Evolutionary conservation across 495 filamentous ascomycete species (phyloP).

Genomic region (Neurospora sp.): DNA sequence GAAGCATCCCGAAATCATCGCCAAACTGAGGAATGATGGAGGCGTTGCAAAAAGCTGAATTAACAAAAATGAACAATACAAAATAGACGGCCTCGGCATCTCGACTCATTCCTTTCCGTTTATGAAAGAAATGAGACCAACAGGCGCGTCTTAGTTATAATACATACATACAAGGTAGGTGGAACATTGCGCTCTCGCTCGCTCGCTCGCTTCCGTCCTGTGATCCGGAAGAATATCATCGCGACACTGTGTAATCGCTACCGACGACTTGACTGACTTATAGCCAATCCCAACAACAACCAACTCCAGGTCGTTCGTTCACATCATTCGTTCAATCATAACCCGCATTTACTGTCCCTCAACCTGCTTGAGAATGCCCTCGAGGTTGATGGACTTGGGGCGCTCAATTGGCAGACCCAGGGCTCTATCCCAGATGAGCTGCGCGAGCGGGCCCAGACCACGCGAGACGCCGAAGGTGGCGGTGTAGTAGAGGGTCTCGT

Average conservation of each 20-base stretch:
- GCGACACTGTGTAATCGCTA: neutral
- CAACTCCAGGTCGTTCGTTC: neutral
- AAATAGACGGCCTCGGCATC: neutral
- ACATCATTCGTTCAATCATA: neutral
- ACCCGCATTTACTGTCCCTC: conserved; percentile 20
- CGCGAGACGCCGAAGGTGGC: conserved; percentile 92
- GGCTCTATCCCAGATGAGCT: conserved; percentile 93
- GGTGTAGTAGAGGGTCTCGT: conserved; percentile 95
- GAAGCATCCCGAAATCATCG: neutral
- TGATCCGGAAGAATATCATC: neutral
- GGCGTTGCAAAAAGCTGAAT: neutral
- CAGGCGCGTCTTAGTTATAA: neutral
- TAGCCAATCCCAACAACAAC: neutral
- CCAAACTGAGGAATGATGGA: neutral
- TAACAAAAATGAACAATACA: neutral
- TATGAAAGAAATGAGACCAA: neutral
- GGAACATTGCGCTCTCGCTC: neutral
- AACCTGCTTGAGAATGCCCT: conserved; percentile 60
- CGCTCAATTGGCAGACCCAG: conserved; percentile 95
- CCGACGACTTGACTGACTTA: neutral
- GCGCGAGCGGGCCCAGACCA: conserved; percentile 82
- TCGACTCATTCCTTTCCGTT: neutral
- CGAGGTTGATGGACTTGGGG: conserved; percentile 91
- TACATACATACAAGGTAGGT: neutral
- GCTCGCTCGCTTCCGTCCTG: neutral